phyloP scores from a whole-genome alignment of 2,329 filamentous ascomycete genomes.

The Curvularia lunata region DNA sequence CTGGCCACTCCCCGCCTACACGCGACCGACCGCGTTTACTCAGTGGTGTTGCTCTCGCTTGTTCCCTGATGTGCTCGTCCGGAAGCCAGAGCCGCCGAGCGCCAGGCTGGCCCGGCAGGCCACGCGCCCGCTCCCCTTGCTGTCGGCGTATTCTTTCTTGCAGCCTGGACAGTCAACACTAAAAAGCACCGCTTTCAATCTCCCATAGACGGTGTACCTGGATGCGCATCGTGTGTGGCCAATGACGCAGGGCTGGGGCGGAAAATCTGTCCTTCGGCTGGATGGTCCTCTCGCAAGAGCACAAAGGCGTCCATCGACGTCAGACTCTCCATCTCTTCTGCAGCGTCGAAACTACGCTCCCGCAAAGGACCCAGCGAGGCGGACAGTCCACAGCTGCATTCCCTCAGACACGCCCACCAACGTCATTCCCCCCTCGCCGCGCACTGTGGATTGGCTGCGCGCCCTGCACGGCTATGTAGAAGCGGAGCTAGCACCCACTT shows the following conservation, averaged over 20 bases:
- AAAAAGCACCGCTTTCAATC: neutral
- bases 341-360: conserved; percentile 10
- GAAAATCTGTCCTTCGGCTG: conserved; percentile 1
- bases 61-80: neutral
- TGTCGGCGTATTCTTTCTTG: neutral
- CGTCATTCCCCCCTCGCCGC: conserved; percentile 25
- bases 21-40: neutral
- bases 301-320: conserved; percentile 9
- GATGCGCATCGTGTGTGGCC: neutral
- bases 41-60: conserved; percentile 15
- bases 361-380: conserved; percentile 20
- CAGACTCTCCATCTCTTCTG: conserved; percentile 5
- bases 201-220: neutral
- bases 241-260: conserved; percentile 8
- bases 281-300: conserved; percentile 1
- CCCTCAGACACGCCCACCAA: conserved; percentile 18
- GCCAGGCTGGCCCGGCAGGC: neutral
- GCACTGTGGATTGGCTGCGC: conserved; percentile 14
- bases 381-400: conserved; percentile 14
- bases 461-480: conserved; percentile 8
- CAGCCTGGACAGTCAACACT: neutral
- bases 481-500: conserved; percentile 10
- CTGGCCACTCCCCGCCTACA: conserved; percentile 15
- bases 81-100: conserved; percentile 4
- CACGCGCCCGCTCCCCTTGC: neutral